Evolutionary conservation across 345 rosid genomes (phyloP).

Genomic region (Schrenkiella parvula): DNA sequence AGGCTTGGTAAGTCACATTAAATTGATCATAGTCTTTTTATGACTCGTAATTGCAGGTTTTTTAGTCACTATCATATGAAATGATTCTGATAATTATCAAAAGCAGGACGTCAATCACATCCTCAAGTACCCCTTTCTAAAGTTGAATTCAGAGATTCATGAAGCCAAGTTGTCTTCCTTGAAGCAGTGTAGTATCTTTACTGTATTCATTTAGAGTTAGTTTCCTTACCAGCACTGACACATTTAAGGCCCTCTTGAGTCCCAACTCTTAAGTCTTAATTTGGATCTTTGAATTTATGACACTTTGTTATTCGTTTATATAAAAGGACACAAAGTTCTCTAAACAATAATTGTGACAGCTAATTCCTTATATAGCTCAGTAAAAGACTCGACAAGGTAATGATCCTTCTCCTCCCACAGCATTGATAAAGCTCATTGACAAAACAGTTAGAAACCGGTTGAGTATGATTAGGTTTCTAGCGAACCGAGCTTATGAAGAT

Average conservation of each 20-base stretch:
- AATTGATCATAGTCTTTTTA: background rate
- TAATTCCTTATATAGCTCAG: too few relatives aligned
- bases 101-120: conserved; percentile 26
- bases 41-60: background rate
- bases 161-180: background rate
- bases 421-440: too few relatives aligned
- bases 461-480: too few relatives aligned
- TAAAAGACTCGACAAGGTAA: too few relatives aligned
- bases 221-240: background rate
- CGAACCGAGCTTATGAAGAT: too few relatives aligned
- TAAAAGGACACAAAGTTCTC: background rate
- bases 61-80: background rate
- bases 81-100: conserved; percentile 7
- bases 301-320: background rate
- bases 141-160: conserved; percentile 13
- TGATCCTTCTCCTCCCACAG: too few relatives aligned
- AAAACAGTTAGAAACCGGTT: too few relatives aligned
- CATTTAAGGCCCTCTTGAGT: background rate
- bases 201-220: background rate
- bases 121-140: background rate
- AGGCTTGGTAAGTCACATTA: conserved; percentile 58
- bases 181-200: conserved; percentile 5
- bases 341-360: background rate
- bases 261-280: too few relatives aligned
- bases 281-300: background rate